Conservation (phyloP, 2,329 filamentous ascomycete genomes). For the Ophiognomonia clavigignenti-juglandacearum region DNA sequence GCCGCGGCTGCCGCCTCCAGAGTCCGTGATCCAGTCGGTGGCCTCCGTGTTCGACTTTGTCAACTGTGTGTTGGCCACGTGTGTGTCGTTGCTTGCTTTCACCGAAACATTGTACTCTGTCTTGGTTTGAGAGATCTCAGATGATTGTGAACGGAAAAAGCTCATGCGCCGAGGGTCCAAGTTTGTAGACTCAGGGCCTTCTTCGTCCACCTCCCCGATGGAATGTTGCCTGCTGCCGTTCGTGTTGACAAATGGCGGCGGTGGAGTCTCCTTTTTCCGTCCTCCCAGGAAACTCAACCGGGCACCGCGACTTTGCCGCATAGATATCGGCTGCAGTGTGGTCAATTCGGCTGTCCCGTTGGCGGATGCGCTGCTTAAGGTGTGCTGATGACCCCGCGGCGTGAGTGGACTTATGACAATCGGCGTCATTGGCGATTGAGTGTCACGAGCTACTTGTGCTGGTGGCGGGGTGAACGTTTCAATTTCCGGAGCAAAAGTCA, state of each 20-base stretch:
- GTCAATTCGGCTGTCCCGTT: slow-evolving; percentile 43
- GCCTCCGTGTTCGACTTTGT: slow-evolving; percentile 14
- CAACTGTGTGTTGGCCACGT: slow-evolving; percentile 1
- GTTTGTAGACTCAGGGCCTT: slow-evolving; percentile 13
- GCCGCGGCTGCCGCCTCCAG: slow-evolving; percentile 18
- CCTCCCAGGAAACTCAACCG: slow-evolving; percentile 54
- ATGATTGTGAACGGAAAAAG: slow-evolving; percentile 39
- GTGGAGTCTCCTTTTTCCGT: slow-evolving; percentile 39
- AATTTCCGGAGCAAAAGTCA: slow-evolving; percentile 61
- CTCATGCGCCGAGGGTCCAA: slow-evolving; percentile 35
- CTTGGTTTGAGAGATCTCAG: slow-evolving; percentile 19
- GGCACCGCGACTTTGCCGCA: slow-evolving; percentile 45
- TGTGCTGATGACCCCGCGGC: slow-evolving; percentile 23
- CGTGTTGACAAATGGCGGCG: slow-evolving; percentile 16
- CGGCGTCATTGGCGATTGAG: slow-evolving; percentile 42
- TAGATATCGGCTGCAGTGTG: slow-evolving; percentile 44
- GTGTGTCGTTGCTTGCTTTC: slow-evolving; percentile 9
- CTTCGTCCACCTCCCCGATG: slow-evolving; percentile 26
- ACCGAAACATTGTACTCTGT: background rate
- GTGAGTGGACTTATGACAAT: slow-evolving; percentile 30
- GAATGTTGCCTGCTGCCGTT: slow-evolving; percentile 20
- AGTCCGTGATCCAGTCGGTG: slow-evolving; percentile 29
- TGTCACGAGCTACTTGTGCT: slow-evolving; percentile 36
- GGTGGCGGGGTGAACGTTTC: slow-evolving; percentile 53
- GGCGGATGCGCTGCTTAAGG: slow-evolving; percentile 28